phyloP scores from a whole-genome alignment of 305 asterid species.

The Fraxinus angustifolia region DNA sequence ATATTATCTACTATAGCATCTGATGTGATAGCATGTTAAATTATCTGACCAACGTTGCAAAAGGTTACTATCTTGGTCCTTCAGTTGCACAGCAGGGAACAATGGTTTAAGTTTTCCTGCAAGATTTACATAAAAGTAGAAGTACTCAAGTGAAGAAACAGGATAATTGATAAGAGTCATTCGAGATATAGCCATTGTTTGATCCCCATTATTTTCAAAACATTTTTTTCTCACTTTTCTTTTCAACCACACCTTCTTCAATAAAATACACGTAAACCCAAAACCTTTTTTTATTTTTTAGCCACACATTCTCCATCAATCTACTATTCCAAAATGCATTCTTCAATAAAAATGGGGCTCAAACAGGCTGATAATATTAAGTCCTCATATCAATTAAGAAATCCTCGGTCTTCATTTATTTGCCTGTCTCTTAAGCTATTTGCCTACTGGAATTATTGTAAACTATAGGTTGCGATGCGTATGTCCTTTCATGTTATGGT shows the following conservation, averaged over 20 bases:
- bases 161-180: background rate
- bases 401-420: background rate
- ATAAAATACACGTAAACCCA: too few relatives aligned
- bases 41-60: constrained; percentile 2
- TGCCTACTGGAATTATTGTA: background rate
- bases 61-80: background rate
- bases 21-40: constrained; percentile 10
- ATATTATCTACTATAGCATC: background rate
- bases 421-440: background rate
- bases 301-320: too few relatives aligned
- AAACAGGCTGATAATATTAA: background rate
- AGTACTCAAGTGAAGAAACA: background rate
- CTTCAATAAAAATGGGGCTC: too few relatives aligned
- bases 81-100: background rate
- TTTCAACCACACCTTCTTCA: too few relatives aligned
- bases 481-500: background rate
- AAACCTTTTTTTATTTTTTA: too few relatives aligned
- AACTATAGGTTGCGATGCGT: background rate
- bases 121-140: background rate
- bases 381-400: background rate
- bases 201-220: too few relatives aligned
- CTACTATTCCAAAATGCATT: too few relatives aligned
- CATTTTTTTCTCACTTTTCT: too few relatives aligned
- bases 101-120: background rate
- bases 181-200: background rate